phyloP scores from a whole-genome alignment of 805 yeast species.

The Hanseniaspora vineae region DNA sequence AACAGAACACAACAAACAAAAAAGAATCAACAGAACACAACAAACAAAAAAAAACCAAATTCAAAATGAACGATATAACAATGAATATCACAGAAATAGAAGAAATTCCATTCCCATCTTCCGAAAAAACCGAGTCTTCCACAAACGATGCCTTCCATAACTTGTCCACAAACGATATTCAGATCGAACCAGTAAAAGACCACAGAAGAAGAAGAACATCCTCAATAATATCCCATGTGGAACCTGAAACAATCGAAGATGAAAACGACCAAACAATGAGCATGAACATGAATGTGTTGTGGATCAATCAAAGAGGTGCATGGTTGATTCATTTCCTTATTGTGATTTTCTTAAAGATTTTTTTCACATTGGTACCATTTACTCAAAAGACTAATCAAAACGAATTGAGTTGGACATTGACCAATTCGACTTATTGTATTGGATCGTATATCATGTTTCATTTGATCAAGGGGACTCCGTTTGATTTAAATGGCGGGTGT shows the following conservation, averaged over 20 bases:
- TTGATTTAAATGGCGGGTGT: constrained; percentile 93
- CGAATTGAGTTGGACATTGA: constrained; percentile 87
- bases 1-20: too few species aligned
- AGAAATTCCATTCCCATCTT: neutral
- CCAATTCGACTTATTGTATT: constrained; percentile 78
- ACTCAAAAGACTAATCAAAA: constrained; percentile 27
- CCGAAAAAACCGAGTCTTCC: neutral
- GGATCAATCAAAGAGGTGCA: constrained; percentile 95
- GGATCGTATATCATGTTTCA: constrained; percentile 96
- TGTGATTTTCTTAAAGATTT: constrained; percentile 56
- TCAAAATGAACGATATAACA: neutral
- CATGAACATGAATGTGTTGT: constrained; percentile 85
- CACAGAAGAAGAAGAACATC: constrained; percentile 66
- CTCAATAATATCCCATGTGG: constrained; percentile 79
- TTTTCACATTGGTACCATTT: constrained; percentile 61
- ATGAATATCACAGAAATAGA: neutral
- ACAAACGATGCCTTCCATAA: neutral
- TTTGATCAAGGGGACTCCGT: constrained; percentile 92
- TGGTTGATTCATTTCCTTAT: constrained; percentile 89
- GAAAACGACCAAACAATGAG: constrained; percentile 81
- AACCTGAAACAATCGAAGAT: constrained; percentile 85
- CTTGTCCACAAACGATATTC: neutral
- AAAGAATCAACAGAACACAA: neutral
- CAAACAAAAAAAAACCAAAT: neutral
- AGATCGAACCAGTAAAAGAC: constrained; percentile 23